phyloP scores from a whole-genome alignment of 768 basidiomycete genomes.

The Lentinula aciculospora region DNA sequence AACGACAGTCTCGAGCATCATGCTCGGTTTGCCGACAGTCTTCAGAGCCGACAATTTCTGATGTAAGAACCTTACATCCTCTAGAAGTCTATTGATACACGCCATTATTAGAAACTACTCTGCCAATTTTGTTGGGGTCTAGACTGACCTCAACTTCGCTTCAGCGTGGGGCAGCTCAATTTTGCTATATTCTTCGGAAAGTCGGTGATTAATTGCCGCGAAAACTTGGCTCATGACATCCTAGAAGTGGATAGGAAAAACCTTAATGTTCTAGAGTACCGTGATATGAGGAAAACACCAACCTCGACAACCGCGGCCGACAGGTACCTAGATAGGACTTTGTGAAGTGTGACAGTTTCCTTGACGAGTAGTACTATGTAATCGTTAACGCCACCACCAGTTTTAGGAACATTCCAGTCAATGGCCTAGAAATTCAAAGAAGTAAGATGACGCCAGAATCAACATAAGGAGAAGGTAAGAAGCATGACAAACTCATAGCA shows the following conservation, averaged over 20 bases:
- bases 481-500: not conserved
- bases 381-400: conserved; percentile 64
- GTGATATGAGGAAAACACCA: conserved; percentile 17
- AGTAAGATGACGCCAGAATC: not conserved
- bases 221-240: conserved; percentile 95
- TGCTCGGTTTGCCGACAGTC: conserved; percentile 64
- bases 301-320: conserved; percentile 79
- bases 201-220: conserved; percentile 84
- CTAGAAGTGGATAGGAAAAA: conserved; percentile 31
- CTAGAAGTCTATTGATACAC: conserved; percentile 53
- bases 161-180: conserved; percentile 80
- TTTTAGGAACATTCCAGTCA: conserved; percentile 67
- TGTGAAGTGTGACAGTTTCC: conserved; percentile 93
- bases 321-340: conserved; percentile 90
- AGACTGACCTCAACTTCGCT: conserved; percentile 72
- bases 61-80: conserved; percentile 74
- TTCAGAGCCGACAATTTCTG: conserved; percentile 71
- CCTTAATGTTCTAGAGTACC: not conserved
- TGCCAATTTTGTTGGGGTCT: not conserved
- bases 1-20: conserved; percentile 82
- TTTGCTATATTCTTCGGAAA: conserved; percentile 80
- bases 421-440: conserved; percentile 44
- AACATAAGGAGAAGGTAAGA: not conserved
- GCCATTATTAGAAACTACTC: not conserved
- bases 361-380: conserved; percentile 93